Evolutionary conservation across 2,329 filamentous ascomycete genomes (phyloP).

Genomic region (Gremmenia infestans): DNA sequence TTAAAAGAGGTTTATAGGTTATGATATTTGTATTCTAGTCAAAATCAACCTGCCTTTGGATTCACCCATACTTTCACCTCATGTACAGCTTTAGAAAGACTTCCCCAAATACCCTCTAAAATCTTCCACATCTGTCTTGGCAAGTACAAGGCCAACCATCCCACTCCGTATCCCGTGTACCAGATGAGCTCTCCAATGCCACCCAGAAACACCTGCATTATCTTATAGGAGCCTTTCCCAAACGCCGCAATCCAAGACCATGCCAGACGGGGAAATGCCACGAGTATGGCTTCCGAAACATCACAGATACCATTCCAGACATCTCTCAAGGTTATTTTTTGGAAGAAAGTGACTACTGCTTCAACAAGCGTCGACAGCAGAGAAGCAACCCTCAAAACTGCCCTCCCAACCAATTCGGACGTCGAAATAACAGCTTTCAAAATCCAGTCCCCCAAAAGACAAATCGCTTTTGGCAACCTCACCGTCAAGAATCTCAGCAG

Average conservation of each 20-base stretch:
- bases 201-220: constrained; percentile 32
- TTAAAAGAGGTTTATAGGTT: neutral
- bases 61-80: constrained; percentile 36
- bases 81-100: constrained; percentile 30
- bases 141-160: constrained; percentile 33
- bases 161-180: constrained; percentile 22
- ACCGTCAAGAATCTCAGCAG: constrained; percentile 8
- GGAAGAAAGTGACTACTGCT: constrained; percentile 34
- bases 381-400: constrained; percentile 29
- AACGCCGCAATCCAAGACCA: constrained; percentile 23
- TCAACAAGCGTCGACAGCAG: constrained; percentile 34
- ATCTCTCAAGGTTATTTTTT: constrained; percentile 35
- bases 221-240: constrained; percentile 24
- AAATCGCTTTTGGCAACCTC: constrained; percentile 27
- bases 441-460: constrained; percentile 30
- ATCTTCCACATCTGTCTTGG: constrained; percentile 33
- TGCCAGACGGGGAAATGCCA: constrained; percentile 29
- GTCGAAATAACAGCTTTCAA: constrained; percentile 26
- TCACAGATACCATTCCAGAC: constrained; percentile 34
- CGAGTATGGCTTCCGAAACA: constrained; percentile 31
- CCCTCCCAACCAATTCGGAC: constrained; percentile 24
- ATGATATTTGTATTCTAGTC: no score
- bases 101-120: constrained; percentile 29
- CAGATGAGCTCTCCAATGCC: constrained; percentile 28
- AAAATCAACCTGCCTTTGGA: constrained; percentile 30